A percentile compares a stretch with the other conserved stretches of the same genome.
Conservation (phyloP, 305 asterid genomes). For the Rubia occidens region DNA sequence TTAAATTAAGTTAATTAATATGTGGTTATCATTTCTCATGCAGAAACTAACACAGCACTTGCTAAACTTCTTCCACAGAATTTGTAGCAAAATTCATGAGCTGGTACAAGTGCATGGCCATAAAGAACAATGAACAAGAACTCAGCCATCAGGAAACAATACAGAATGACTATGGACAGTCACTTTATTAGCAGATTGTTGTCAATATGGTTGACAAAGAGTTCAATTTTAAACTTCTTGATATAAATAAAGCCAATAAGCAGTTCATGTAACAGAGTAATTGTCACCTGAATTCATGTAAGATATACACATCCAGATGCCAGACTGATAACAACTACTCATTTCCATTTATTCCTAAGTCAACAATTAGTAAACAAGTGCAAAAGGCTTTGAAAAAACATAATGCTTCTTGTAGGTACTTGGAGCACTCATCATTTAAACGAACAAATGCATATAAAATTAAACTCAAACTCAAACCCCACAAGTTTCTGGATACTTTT, state of each 20-base stretch:
- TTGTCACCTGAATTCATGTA: background rate
- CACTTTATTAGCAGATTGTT: conserved; percentile 3
- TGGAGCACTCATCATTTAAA: background rate
- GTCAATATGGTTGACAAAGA: conserved; percentile 10
- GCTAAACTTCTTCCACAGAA: conserved; percentile 24
- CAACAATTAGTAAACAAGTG: background rate
- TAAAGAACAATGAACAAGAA: conserved; percentile 20
- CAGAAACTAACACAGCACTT: background rate
- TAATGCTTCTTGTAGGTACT: background rate
- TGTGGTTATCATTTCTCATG: background rate
- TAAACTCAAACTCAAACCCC: background rate
- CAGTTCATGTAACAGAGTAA: background rate
- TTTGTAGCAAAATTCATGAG: conserved; percentile 43
- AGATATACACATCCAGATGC: background rate
- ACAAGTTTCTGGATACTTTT: background rate
- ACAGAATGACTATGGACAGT: background rate
- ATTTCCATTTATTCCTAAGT: background rate
- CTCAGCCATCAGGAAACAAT: conserved; percentile 7
- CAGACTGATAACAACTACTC: background rate
- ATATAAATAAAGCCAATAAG: conserved; percentile 4
- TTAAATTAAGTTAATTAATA: background rate
- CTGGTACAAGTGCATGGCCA: conserved; percentile 32
- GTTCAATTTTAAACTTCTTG: background rate
- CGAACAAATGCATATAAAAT: background rate
- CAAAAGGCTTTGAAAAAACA: too few species aligned